Base-by-base conservation (phyloP, 73 alveolate species). In the Effrenium voratum region DNA sequence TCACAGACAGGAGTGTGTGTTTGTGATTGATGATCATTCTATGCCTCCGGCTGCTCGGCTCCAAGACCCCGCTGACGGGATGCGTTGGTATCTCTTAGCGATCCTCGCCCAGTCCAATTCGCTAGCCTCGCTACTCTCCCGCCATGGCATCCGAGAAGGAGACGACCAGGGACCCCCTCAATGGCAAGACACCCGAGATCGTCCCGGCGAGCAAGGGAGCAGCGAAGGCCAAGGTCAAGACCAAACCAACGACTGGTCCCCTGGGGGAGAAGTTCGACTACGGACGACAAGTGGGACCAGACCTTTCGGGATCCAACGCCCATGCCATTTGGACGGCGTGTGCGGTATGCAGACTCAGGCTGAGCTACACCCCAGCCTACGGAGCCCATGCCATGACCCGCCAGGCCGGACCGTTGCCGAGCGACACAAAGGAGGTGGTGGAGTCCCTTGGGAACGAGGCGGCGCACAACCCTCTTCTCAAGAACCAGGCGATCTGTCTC, bases 271-370 rank as follows among this genome's bases (percentile, higher is more conserved):
- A 70, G 82, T 70, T 34, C 82, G 82, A 70, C 82, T 24, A 70
- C 49, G 36, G 38, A 30, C 45, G 82, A 5, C 47, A 30, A 12
- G 82, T 70, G 82, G 93, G 93, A 0, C 93, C 93, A 36, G 93
- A 83, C 43, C 43, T 38, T 0, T 12, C 77, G 30, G 93, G 93
- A 0, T 1, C 76, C 52, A 83, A 83, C 43, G 76, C 45, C 16
- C 59, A 50, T 38, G 92, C 72, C 22, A 0, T 16, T 0, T 81
- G 92, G 92, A 8, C 5, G 26, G 76, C 76, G 66, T 83, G 93
- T 76, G 32, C 4, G 44, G 4, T 10, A 6, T 83, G 93, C 76
- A 50, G 34, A 57, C 36, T 83, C 0, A 30, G 93, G 40, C 44
- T 83, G 57, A 4, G 38, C 1, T 49, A 83, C 55, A 10, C 8